Evolutionary conservation across 2,329 filamentous ascomycete species (phyloP).

Genomic region (Ceratocystis eucalypticola): DNA sequence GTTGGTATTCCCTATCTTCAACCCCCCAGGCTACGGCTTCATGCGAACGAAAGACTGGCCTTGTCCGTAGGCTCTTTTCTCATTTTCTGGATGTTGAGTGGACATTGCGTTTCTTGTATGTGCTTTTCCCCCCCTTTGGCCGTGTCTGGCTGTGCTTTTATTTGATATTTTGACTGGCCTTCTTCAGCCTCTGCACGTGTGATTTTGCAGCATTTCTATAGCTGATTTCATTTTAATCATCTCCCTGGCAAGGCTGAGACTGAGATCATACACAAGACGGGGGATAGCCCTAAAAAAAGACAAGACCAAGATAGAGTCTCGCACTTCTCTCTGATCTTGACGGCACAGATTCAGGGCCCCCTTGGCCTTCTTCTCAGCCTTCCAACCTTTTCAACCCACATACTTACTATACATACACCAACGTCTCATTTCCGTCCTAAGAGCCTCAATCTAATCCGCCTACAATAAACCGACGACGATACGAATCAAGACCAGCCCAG

Average conservation of each 20-base stretch:
- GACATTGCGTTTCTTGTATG: slow-evolving; percentile 1
- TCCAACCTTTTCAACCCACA: no score
- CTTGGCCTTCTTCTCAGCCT: no score
- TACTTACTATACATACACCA: no score
- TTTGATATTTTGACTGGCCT: background rate
- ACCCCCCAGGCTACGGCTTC: no score
- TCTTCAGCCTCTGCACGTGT: slow-evolving; percentile 1
- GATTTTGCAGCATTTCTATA: background rate
- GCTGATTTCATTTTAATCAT: background rate
- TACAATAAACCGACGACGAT: background rate
- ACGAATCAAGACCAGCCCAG: background rate
- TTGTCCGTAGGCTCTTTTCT: background rate
- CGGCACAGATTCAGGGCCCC: no score
- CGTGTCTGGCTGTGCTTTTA: background rate
- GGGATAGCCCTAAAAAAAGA: no score
- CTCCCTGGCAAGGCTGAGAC: background rate
- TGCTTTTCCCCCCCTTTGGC: background rate
- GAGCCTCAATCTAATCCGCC: background rate
- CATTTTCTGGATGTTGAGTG: background rate
- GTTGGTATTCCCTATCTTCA: no score
- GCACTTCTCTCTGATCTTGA: no score
- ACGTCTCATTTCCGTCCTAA: no score
- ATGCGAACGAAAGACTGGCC: no score
- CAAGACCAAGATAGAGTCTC: no score
- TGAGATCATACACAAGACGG: no score